Percentiles rank a stretch among this genome's conserved stretches.
Evolutionary conservation across 257 asterid species (phyloP).

Genomic region (Dorcoceras hygrometricum): DNA sequence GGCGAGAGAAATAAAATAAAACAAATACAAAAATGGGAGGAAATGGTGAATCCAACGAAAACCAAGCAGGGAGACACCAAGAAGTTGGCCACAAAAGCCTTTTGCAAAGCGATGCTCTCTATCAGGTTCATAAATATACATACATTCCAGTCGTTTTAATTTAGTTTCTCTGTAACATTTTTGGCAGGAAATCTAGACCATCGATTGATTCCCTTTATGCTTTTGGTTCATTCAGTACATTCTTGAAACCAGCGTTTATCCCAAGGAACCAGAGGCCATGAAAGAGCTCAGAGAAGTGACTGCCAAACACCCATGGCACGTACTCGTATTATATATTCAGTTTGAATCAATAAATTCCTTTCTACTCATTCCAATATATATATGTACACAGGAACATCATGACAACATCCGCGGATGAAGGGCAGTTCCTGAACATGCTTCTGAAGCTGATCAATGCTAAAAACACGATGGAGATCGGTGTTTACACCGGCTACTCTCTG

Average conservation of each 20-base stretch:
- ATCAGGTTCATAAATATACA: constrained; percentile 41
- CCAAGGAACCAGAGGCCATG: constrained; percentile 85
- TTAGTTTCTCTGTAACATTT: too few species aligned
- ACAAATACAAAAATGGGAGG: constrained; percentile 32
- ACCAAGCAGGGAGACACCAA: constrained; percentile 48
- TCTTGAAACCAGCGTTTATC: constrained; percentile 86
- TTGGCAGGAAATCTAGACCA: too few species aligned
- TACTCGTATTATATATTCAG: neutral
- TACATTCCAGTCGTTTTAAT: too few species aligned
- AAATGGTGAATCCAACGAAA: constrained; percentile 33
- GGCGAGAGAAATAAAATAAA: too few species aligned
- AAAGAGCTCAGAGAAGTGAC: constrained; percentile 85
- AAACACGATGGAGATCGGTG: constrained; percentile 93
- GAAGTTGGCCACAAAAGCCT: constrained; percentile 94
- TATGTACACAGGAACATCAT: constrained; percentile 48
- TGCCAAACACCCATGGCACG: constrained; percentile 87
- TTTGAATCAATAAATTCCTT: too few species aligned
- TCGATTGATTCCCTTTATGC: too few species aligned
- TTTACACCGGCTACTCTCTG: constrained; percentile 87
- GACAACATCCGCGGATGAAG: constrained; percentile 92
- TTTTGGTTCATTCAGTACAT: too few species aligned
- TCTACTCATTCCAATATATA: too few species aligned
- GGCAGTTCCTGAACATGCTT: constrained; percentile 83
- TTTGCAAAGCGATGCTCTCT: constrained; percentile 75
- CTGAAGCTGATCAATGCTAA: constrained; percentile 79